These are phyloP conservation scores for Solanum bulbocastanum DNA, from an alignment of 257 asterid species.

Conservation along the genomic window DNA sequence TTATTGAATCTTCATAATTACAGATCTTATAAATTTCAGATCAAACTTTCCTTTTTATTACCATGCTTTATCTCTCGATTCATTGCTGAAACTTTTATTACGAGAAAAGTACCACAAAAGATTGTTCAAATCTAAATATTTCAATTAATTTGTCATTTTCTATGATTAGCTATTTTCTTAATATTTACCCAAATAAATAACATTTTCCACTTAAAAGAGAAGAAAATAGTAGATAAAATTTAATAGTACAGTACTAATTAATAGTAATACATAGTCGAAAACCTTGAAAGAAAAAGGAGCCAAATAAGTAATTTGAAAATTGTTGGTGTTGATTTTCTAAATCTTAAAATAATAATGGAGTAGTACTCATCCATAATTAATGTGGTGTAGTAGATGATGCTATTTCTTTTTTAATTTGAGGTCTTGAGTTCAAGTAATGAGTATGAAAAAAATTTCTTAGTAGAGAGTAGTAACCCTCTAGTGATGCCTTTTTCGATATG, in stretches of 20 bases:
- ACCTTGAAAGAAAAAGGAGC: neutral
- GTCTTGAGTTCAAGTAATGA: no score
- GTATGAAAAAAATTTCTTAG: accelerated
- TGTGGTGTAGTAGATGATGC: neutral
- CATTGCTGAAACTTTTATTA: neutral
- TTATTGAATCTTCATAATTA: neutral
- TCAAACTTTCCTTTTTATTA: neutral
- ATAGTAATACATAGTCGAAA: neutral
- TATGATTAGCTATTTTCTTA: neutral
- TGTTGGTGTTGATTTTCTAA: neutral
- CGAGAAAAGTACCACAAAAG: neutral
- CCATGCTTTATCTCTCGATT: neutral
- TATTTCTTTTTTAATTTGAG: neutral
- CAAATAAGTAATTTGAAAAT: neutral
- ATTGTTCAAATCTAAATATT: neutral
- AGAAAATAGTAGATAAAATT: neutral
- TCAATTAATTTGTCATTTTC: neutral
- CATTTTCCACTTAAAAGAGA: neutral
- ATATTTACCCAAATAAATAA: neutral
- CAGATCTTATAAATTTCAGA: neutral
- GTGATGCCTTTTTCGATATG: accelerated
- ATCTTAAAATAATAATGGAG: neutral
- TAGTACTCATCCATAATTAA: neutral
- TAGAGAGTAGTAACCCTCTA: neutral
- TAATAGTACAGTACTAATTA: neutral